Conservation (phyloP, 257 asterid species). For the Rehmannia glutinosa region DNA sequence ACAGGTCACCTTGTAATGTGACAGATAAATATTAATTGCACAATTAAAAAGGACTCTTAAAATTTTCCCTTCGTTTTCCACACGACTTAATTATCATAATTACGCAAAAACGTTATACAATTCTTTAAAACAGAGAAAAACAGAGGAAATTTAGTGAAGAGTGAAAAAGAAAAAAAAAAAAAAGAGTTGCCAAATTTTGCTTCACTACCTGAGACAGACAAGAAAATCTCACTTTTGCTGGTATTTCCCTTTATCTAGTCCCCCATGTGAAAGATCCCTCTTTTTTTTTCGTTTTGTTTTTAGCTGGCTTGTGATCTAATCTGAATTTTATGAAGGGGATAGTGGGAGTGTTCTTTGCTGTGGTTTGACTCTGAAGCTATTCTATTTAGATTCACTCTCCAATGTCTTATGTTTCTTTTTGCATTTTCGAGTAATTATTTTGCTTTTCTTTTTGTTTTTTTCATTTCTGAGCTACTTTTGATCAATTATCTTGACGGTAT, state of each 20-base stretch:
- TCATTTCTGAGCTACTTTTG: no score
- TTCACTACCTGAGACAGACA: background rate
- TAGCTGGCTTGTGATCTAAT: no score
- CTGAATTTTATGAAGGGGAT: background rate
- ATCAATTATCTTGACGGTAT: conserved; percentile 8
- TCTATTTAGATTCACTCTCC: background rate
- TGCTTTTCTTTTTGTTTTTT: background rate
- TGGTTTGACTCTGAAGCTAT: conserved; percentile 9
- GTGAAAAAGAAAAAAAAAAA: background rate
- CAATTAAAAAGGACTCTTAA: background rate
- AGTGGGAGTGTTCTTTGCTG: conserved; percentile 21
- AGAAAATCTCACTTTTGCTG: conserved; percentile 17
- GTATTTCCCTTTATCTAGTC: background rate
- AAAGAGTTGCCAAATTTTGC: background rate
- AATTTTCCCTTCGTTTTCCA: background rate
- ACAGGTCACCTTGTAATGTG: conserved; percentile 2
- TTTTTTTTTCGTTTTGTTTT: no score
- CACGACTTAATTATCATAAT: background rate
- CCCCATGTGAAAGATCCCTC: background rate
- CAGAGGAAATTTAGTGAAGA: background rate
- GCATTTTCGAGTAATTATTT: background rate
- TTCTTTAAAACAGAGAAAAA: background rate
- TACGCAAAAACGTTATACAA: conserved; percentile 5
- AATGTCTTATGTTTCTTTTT: background rate
- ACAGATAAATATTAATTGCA: background rate